Evolutionary conservation across 306 rosid genomes (phyloP), one percentile per base, ranked within the genome.

Genomic region (Cicer bijugum): DNA sequence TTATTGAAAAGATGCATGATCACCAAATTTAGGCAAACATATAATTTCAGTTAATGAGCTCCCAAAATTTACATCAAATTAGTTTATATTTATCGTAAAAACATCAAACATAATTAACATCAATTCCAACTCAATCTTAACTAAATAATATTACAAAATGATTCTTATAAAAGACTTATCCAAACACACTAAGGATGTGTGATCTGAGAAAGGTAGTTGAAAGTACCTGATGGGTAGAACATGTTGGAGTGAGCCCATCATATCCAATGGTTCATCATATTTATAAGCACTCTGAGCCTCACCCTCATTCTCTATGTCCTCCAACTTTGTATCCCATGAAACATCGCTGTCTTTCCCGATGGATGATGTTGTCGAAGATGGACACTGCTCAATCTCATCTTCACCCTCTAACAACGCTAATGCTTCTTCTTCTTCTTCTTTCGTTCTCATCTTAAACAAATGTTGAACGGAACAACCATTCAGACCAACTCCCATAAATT

Each of bases 331-430:
- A 28, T 28, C 35, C 35, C 35, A 82, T 39, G 52, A 28, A 28
- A 28, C 67, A 81, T 88, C 96, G 84, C 96, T 92, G 80, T 92
- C 81, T 72, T 83, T 89, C 39, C 97, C 96, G 72, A 92, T 90
- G 77, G 97, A 92, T 4, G 96, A 88, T 7, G 40, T 57, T 0
- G 16, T 57, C 28, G 63, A 57, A 57, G 92, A 80, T 8, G 89
- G 57, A 60, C 84, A 89, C 28, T 37, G 43, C 11, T 78, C 80
- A 1, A 59, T 72, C 9, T 78, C 63, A 4, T 75, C 72, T 40
- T 46, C 71, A 23, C 55, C 80, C 55, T 23, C 56, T 20, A 46
- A 8, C 20, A 67, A 67, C 57, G 42, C 2, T 12, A 42, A 12
- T 45, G 6, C 50, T 46, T 44, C 17, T 10, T 56, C 62, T 53